Percentiles rank a stretch among this genome's conserved stretches.
Evolutionary conservation across 768 basidiomycete species (phyloP).

Genomic region (Clathrus columnatus): DNA sequence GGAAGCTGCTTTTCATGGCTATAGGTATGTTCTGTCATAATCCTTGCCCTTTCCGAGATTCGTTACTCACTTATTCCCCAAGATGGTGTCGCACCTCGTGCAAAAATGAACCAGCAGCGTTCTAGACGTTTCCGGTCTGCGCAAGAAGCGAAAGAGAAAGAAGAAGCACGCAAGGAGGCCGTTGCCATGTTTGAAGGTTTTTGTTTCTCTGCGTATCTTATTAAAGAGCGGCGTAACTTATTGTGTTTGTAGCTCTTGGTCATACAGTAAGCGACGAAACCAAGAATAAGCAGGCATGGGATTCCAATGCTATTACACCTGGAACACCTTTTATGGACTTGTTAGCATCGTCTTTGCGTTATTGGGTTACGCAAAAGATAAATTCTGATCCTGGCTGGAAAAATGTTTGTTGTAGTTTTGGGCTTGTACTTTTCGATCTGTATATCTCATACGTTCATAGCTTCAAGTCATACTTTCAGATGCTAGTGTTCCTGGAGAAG

Average conservation of each 20-base stretch:
- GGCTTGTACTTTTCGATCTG: neutral
- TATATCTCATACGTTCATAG: conserved; percentile 29
- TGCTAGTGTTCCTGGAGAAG: conserved; percentile 94
- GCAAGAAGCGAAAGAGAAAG: conserved; percentile 93
- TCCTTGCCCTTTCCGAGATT: neutral
- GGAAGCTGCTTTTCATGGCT: conserved; percentile 96
- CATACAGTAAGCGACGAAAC: conserved; percentile 70
- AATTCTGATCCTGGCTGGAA: conserved; percentile 96
- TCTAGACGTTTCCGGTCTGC: conserved; percentile 91
- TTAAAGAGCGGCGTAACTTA: neutral
- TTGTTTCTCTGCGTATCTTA: conserved; percentile 14
- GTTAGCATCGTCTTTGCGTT: conserved; percentile 77
- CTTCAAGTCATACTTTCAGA: conserved; percentile 96
- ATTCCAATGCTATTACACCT: conserved; percentile 97
- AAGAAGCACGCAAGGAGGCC: conserved; percentile 75
- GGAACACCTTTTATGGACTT: conserved; percentile 98
- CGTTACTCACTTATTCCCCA: conserved; percentile 3
- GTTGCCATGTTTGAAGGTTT: conserved; percentile 79
- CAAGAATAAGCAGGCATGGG: conserved; percentile 83
- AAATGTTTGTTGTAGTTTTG: conserved; percentile 42
- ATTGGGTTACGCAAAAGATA: conserved; percentile 95
- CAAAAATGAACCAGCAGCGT: conserved; percentile 99
- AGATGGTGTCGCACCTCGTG: conserved; percentile 97
- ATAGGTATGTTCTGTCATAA: conserved; percentile 58
- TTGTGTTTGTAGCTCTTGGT: conserved; percentile 67